Evolutionary conservation across 2,329 filamentous ascomycete genomes (phyloP).

Genomic region (Coleophoma eucalyptorum): DNA sequence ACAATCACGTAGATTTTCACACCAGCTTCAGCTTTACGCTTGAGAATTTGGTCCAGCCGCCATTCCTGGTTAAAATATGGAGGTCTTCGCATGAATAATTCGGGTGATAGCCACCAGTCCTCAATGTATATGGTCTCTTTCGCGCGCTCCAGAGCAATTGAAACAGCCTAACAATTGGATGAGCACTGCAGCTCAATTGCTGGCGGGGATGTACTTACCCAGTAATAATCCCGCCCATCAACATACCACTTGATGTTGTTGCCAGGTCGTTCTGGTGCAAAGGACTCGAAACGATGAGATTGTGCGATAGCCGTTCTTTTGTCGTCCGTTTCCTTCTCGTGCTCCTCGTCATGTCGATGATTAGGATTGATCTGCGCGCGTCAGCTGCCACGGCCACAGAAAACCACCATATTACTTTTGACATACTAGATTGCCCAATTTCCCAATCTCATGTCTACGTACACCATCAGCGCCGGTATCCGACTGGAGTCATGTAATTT

Average conservation of each 20-base stretch:
- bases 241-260: conserved; percentile 97
- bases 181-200: too few species aligned
- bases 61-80: conserved; percentile 81
- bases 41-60: conserved; percentile 81
- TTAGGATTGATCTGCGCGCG: conserved; percentile 65
- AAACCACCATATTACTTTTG: background rate
- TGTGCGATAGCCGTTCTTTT: conserved; percentile 72
- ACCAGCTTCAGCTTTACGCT: conserved; percentile 83
- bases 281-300: conserved; percentile 81
- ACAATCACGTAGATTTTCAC: conserved; percentile 94
- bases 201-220: conserved; percentile 39
- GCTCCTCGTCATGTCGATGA: conserved; percentile 90
- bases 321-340: conserved; percentile 78
- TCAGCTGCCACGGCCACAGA: background rate
- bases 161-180: conserved; percentile 56
- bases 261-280: conserved; percentile 79
- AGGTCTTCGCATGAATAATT: conserved; percentile 80
- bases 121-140: conserved; percentile 93
- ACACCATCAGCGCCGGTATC: too few species aligned
- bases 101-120: conserved; percentile 95
- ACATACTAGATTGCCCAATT: conserved; percentile 56
- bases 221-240: conserved; percentile 92
- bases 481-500: background rate
- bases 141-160: conserved; percentile 81
- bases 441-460: conserved; percentile 53